These are phyloP conservation scores for Pseudoturritis turrita DNA, from an alignment of 345 rosid genomes.

Conservation along the genomic window DNA sequence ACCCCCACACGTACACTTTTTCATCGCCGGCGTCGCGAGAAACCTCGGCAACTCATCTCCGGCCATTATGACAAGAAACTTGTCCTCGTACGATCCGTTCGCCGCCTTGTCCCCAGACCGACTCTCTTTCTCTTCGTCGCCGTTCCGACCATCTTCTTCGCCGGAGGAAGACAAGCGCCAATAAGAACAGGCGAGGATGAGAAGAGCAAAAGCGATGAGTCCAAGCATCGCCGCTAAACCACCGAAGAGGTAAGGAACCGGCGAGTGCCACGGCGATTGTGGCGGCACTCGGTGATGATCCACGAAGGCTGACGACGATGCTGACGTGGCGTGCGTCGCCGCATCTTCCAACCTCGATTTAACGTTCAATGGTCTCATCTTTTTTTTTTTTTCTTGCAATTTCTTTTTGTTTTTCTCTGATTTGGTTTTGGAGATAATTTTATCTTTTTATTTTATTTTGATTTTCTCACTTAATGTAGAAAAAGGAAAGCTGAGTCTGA, in stretches of 20 bases:
- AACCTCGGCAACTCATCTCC: constrained; percentile 65
- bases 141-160: constrained; percentile 27
- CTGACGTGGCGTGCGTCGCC: constrained; percentile 5
- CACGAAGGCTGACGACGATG: constrained; percentile 12
- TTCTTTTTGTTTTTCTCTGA: not conserved
- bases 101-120: constrained; percentile 24
- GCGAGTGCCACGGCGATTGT: constrained; percentile 74
- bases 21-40: constrained; percentile 60
- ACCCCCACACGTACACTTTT: constrained; percentile 35
- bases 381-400: not conserved
- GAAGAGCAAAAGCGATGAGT: constrained; percentile 64
- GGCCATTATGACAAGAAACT: constrained; percentile 66
- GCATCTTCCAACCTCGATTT: not conserved
- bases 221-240: constrained; percentile 80
- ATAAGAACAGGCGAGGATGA: constrained; percentile 74
- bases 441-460: not conserved
- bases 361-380: constrained; percentile 16
- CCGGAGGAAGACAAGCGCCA: constrained; percentile 40
- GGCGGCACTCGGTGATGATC: constrained; percentile 13
- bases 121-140: constrained; percentile 42
- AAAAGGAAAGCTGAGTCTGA: constrained; percentile 11
- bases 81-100: constrained; percentile 47
- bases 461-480: not conserved
- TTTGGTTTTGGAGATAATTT: not conserved
- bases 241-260: constrained; percentile 74